Percentiles rank a stretch among this genome's conserved stretches.
Conservation (phyloP, 495 filamentous ascomycete genomes). For the Trypethelium eluteriae region DNA sequence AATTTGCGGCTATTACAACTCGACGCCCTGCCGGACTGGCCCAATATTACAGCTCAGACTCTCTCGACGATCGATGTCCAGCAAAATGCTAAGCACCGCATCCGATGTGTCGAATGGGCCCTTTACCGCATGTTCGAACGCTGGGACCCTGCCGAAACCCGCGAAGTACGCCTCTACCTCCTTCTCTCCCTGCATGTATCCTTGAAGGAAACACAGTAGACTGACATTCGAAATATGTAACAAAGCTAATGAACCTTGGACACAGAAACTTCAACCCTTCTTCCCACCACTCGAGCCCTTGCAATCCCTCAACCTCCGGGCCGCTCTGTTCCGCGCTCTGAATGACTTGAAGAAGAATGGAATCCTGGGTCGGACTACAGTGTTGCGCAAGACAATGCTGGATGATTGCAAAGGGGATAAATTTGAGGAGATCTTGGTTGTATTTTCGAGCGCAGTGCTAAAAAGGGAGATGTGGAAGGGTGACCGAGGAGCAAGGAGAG, state of each 20-base stretch:
- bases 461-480: conserved; percentile 54
- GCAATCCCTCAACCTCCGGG: conserved; percentile 80
- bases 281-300: conserved; percentile 80
- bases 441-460: conserved; percentile 72
- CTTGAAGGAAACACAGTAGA: too few species aligned
- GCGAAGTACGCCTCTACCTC: conserved; percentile 46
- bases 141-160: conserved; percentile 69
- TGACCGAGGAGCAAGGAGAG: conserved; percentile 26
- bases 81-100: conserved; percentile 61
- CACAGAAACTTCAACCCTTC: conserved; percentile 77
- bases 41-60: conserved; percentile 53
- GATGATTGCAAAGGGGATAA: conserved; percentile 61
- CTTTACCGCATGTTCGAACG: conserved; percentile 71
- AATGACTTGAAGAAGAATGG: conserved; percentile 81
- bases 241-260: conserved; percentile 6
- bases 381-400: conserved; percentile 80
- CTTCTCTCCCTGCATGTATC: conserved; percentile 8
- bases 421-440: conserved; percentile 63
- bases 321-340: conserved; percentile 69
- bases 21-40: conserved; percentile 69
- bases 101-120: conserved; percentile 74
- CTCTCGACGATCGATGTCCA: conserved; percentile 59
- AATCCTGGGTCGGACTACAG: conserved; percentile 63
- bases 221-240: not conserved
- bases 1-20: conserved; percentile 74